Evolutionary conservation across 441 rosid species (phyloP).

Genomic region (Gossypium schwendimanii): DNA sequence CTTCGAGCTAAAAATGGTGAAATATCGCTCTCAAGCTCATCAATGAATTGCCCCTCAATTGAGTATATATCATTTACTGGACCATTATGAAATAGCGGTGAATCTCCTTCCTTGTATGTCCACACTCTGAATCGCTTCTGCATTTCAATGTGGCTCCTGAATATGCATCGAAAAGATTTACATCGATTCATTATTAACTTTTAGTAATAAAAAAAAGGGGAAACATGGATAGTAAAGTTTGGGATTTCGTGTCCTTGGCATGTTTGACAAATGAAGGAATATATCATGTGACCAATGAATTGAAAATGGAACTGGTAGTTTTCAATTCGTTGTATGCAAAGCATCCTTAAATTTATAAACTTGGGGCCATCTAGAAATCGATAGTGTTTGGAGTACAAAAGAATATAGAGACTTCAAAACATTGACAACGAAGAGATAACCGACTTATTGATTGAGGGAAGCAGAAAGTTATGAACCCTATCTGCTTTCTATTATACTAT

Average conservation of each 20-base stretch:
- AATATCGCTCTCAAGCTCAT: slow-evolving; percentile 39
- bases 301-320: background rate
- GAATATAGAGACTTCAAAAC: background rate
- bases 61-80: slow-evolving; percentile 62
- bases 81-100: slow-evolving; percentile 55
- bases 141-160: slow-evolving; percentile 80
- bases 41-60: slow-evolving; percentile 66
- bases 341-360: background rate
- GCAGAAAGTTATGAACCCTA: background rate
- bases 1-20: slow-evolving; percentile 38
- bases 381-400: background rate
- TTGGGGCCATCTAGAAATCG: background rate
- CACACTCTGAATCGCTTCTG: slow-evolving; percentile 62
- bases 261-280: background rate
- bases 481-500: background rate
- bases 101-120: slow-evolving; percentile 74
- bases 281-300: background rate
- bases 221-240: background rate
- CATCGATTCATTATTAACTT: background rate
- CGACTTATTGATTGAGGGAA: background rate
- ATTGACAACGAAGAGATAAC: background rate
- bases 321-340: background rate
- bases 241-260: background rate
- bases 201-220: background rate
- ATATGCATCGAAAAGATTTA: background rate